Conservation (phyloP, 2,329 filamentous ascomycete species). For the Pseudomassariella vexata region DNA sequence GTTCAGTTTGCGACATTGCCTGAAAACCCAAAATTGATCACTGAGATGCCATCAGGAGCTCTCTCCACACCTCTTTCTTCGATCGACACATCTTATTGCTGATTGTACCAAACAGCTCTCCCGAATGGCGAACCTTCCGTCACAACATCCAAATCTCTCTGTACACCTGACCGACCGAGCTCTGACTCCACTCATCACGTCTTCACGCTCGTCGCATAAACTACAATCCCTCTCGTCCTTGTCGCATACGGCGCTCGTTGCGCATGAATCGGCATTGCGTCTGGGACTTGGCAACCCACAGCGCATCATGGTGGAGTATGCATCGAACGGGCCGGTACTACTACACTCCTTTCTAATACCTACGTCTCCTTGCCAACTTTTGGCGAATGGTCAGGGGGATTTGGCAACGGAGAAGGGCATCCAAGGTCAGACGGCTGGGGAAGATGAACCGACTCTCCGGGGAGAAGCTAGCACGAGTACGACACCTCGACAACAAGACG, state of each 20-base stretch:
- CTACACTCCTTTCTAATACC: constrained; percentile 21
- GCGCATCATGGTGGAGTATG: constrained; percentile 55
- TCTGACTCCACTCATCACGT: constrained; percentile 52
- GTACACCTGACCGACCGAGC: constrained; percentile 53
- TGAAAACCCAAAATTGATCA: no score
- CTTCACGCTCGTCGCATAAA: constrained; percentile 36
- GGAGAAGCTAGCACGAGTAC: no score
- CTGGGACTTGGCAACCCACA: constrained; percentile 47
- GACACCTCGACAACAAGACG: no score
- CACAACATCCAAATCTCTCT: constrained; percentile 44
- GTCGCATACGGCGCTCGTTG: constrained; percentile 45
- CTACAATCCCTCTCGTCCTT: constrained; percentile 47
- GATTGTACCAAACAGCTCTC: not conserved
- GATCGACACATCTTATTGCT: no score
- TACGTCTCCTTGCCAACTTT: no score
- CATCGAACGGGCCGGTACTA: constrained; percentile 25
- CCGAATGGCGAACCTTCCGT: constrained; percentile 36
- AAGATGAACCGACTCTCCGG: no score
- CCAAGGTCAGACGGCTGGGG: not conserved
- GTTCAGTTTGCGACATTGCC: no score
- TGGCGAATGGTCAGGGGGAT: no score
- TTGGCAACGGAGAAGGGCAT: not conserved
- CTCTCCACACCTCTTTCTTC: not conserved
- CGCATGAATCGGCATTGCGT: constrained; percentile 46
- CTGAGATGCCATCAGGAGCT: no score